Base-by-base conservation (phyloP, 2,329 filamentous ascomycete genomes). In the Balansia obtecta region DNA sequence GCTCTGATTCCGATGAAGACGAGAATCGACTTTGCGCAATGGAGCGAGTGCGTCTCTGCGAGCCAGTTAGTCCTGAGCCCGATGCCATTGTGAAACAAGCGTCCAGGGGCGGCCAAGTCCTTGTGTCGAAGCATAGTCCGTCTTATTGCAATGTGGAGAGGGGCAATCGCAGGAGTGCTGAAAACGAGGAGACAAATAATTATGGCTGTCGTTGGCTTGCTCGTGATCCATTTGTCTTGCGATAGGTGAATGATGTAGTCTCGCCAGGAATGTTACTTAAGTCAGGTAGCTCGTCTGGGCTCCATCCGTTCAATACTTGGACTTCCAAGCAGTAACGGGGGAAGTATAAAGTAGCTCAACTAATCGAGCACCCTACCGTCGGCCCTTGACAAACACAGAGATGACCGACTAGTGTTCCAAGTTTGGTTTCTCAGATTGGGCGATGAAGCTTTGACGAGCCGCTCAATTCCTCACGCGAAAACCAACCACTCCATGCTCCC, bases 1-100 rank as follows among this genome's bases (percentile, higher is more conserved):
- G 60, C 51, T 72, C 68, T 52, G 69, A 68, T 53, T 75, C 73
- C 57, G 71, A 70, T 55, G 69, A 66, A 50, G 64, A 66, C 50
- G 67, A 67, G 55, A 61, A 56, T 55, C 11, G 46, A 22, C 45
- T 43, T 16, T 68, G 64, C 55, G 60, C 56, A 37, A 52, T 53
- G 43, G 54, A 51, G 45, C 52, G 50, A 55, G 44, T 18, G 34
- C 44, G 45, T 51, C 58, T 60, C 58, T 68, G 64, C n/a, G 57
- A 59, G 54, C 52, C 49, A 16, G 64, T 66, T 56, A 66, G 64
- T 56, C 59, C 60, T 55, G 59, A 49, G 45, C 46, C 48, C 46
- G 64, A 56, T 49, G 58, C 57, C 62, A 64, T 65, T 53, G 47
- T 46, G 12, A 41, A 15, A 34, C 27, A 41, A 39, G 18, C 5